Evolutionary conservation across 2,329 filamentous ascomycete genomes (phyloP), one percentile per base, ranked within the genome.

Genomic region (Alternaria sp.): DNA sequence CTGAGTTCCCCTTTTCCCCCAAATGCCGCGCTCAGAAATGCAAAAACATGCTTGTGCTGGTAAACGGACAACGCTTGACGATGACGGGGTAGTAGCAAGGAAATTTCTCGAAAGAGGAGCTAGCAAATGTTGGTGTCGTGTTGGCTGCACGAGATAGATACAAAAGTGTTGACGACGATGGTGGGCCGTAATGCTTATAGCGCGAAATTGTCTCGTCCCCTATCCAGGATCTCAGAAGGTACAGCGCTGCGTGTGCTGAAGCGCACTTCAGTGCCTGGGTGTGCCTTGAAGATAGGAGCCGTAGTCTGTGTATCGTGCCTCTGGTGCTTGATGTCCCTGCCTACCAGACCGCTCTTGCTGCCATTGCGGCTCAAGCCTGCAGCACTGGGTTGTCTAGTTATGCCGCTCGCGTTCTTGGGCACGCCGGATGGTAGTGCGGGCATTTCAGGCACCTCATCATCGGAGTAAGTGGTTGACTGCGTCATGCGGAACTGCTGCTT

Each of bases 231-330:
- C 64, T 79, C 77, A 16, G 72, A 76, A 6, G 78, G 76, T 7
- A 80, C 77, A 4, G 69, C 66, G 48, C 78, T 79, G 20, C 74
- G 65, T 41, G 72, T 73, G 47, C 75, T 78, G 61, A 80, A 78
- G 52, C 75, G 59, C 5, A 80, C 77, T 62, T 80, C 77, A 5
- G 72, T 78, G 20, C 78, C 78, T 3, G 78, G 78, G 43, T 80
- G 78, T 32, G 73, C 71, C 47, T 73, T 69, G 67, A 80, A 80
- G 28, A 80, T 75, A 1, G 77, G 76, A n/a, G 77, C 77, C n/a
- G 76, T 78, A 5, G 75, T 77, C n/a, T 73, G 71, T 18, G 74
- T 77, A 44, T 75, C 73, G 39, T 77, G 74, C 12, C 76, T 70
- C 51, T 74, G 68, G 34, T 78, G 75, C 52, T 71, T 78, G 47